Evolutionary conservation across 2,329 filamentous ascomycete species (phyloP), one percentile per base, ranked within the genome.

Genomic region (Geosmithia putterillii): DNA sequence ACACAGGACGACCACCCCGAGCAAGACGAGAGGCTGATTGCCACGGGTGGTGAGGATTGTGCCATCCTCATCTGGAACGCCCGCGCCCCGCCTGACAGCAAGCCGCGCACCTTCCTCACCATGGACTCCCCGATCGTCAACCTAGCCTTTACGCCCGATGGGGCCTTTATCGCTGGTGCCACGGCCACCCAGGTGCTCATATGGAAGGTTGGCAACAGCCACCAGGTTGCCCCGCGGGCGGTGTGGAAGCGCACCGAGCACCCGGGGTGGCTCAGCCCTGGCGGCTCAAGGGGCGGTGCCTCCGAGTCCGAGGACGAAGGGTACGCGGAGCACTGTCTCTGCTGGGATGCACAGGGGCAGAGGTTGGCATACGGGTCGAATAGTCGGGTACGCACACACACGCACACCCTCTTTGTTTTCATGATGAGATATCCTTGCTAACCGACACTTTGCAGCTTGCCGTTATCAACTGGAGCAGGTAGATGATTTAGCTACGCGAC

Each of bases 321-420:
- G 3, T 43, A 43, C 19, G 72, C 79, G 39, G 71, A 74, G 47
- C 73, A 80, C 51, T 79, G 73, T 44, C 54, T 81, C 17, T 71
- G 70, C 49, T 82, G 78, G 78, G 76, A 81, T 57, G 64, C 70
- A 4, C 70, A 70, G 42, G 78, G 78, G 5, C 70, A 76, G 48
- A 79, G 74, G 51, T 61, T 82, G 45, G 77, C 77, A 0, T 81
- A 80, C 54, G 78, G 76, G 15, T 71, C 74, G 6, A 80, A 79
- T 51, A 80, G 71, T 51, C 64, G 72, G 54, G 76, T 81, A 67
- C 57, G 76, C 70, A 17, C 23, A 7, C 32, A 3, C 25, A 18
- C 7, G 4, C 20, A 19, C 8, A 7, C 18, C 10, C n/a, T 23
- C 14, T 37, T 7, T n/a, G 21, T 38, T 15, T 4, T 12, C 18